Evolutionary conservation across 495 filamentous ascomycete genomes (phyloP).

Genomic region (Daldinia grandis): DNA sequence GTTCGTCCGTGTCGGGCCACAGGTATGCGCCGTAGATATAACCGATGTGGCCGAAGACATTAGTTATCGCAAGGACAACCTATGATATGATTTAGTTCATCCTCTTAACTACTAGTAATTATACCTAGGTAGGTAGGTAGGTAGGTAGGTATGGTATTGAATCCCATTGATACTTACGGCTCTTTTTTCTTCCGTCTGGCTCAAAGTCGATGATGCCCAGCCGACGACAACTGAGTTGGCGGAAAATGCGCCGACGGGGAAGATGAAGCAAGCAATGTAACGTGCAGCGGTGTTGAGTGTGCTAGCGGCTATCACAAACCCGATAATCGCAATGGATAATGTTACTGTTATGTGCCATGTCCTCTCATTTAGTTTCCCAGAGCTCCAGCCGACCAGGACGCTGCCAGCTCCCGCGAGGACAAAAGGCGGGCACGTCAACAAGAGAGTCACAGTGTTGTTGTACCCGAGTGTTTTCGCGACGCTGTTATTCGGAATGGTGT

Average conservation of each 20-base stretch:
- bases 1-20: slow-evolving; percentile 55
- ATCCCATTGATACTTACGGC: slow-evolving; percentile 38
- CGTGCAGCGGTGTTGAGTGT: slow-evolving; percentile 51
- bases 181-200: slow-evolving; percentile 55
- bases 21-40: slow-evolving; percentile 60
- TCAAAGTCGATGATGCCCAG: slow-evolving; percentile 55
- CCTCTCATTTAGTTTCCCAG: slow-evolving; percentile 54
- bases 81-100: not conserved
- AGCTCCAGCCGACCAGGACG: slow-evolving; percentile 49
- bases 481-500: slow-evolving; percentile 26
- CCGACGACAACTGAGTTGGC: slow-evolving; percentile 56
- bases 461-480: slow-evolving; percentile 56
- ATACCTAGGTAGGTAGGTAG: no score
- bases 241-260: slow-evolving; percentile 53
- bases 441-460: slow-evolving; percentile 51
- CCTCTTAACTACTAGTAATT: not conserved
- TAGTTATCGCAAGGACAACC: slow-evolving; percentile 55
- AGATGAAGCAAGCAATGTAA: slow-evolving; percentile 56
- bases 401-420: slow-evolving; percentile 50
- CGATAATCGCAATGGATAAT: slow-evolving; percentile 50
- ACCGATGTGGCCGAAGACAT: slow-evolving; percentile 54
- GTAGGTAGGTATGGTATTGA: not conserved
- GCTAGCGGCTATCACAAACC: slow-evolving; percentile 51
- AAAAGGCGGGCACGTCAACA: slow-evolving; percentile 57
- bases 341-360: slow-evolving; percentile 57